Evolutionary conservation across 2,329 filamentous ascomycete species (phyloP).

Genomic region (Colletotrichum navitas): DNA sequence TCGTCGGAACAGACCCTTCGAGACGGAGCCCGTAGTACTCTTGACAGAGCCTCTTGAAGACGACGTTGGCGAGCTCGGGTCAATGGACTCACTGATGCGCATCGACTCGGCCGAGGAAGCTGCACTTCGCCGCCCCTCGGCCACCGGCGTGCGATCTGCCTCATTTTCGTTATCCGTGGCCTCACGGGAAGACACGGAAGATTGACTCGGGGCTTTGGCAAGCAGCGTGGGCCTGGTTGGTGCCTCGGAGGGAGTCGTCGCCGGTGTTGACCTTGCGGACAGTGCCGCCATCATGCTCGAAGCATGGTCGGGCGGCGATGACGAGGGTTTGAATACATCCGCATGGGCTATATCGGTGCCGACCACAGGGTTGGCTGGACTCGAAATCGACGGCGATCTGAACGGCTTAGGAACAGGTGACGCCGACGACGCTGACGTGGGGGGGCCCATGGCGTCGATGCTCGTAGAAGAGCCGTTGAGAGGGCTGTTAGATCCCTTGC

Average conservation of each 20-base stretch:
- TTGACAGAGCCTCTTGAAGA: constrained; percentile 52
- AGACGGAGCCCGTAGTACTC: constrained; percentile 55
- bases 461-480: constrained; percentile 60
- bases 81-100: constrained; percentile 49
- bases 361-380: constrained; percentile 73
- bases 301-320: constrained; percentile 70
- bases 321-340: constrained; percentile 71
- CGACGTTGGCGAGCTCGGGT: constrained; percentile 45
- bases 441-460: constrained; percentile 56
- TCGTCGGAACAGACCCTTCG: constrained; percentile 57
- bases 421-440: constrained; percentile 52
- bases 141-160: constrained; percentile 46
- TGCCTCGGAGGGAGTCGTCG: constrained; percentile 56
- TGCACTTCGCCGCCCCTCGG: constrained; percentile 53
- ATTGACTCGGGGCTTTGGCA: constrained; percentile 59
- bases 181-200: constrained; percentile 63
- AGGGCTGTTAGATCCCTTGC: constrained; percentile 52
- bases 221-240: constrained; percentile 53
- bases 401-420: constrained; percentile 34
- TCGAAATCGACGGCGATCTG: constrained; percentile 71
- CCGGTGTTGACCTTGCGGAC: constrained; percentile 70
- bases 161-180: constrained; percentile 56
- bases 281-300: constrained; percentile 76
- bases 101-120: constrained; percentile 53
- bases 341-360: constrained; percentile 75